These are phyloP conservation scores for Ogataea methylovora DNA, from an alignment of 805 yeast genomes.

Conservation along the genomic window DNA sequence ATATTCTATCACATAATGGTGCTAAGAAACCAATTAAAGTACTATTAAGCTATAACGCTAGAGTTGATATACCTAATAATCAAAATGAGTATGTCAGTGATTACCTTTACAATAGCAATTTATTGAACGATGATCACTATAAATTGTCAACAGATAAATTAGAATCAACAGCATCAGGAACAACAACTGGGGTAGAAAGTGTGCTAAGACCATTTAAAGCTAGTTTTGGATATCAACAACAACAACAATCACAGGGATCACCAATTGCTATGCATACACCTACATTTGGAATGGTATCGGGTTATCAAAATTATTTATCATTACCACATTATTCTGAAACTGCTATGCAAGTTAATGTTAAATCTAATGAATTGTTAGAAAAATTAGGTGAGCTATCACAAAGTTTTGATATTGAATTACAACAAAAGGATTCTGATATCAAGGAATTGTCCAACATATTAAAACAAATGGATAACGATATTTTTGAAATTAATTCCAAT, in stretches of 20 bases:
- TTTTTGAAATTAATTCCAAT: slow-evolving; percentile 21
- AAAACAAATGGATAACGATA: slow-evolving; percentile 24
- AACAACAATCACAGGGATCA: slow-evolving; percentile 3
- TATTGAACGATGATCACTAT: no score
- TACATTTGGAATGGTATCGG: no score
- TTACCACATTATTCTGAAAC: slow-evolving; percentile 44
- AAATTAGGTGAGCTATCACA: slow-evolving; percentile 38
- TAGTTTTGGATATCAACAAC: background rate
- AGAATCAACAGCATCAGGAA: slow-evolving; percentile 6
- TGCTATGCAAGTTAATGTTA: slow-evolving; percentile 45
- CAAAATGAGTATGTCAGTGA: slow-evolving; percentile 34
- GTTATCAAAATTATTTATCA: slow-evolving; percentile 9
- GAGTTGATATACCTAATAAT: slow-evolving; percentile 43
- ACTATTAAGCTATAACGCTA: slow-evolving; percentile 42
- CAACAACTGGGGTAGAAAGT: no score
- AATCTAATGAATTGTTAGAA: slow-evolving; percentile 41
- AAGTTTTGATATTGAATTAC: slow-evolving; percentile 49
- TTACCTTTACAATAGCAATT: slow-evolving; percentile 24
- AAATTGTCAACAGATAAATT: no score
- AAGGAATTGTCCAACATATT: slow-evolving; percentile 20
- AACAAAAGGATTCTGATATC: slow-evolving; percentile 29
- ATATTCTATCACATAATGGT: slow-evolving; percentile 38
- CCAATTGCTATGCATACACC: background rate
- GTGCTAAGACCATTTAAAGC: slow-evolving; percentile 19
- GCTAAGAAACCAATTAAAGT: slow-evolving; percentile 37